These are phyloP conservation scores for Apiotrichum sp. DNA, from an alignment of 1,284 basidiomycete genomes.

Conservation along the genomic window DNA sequence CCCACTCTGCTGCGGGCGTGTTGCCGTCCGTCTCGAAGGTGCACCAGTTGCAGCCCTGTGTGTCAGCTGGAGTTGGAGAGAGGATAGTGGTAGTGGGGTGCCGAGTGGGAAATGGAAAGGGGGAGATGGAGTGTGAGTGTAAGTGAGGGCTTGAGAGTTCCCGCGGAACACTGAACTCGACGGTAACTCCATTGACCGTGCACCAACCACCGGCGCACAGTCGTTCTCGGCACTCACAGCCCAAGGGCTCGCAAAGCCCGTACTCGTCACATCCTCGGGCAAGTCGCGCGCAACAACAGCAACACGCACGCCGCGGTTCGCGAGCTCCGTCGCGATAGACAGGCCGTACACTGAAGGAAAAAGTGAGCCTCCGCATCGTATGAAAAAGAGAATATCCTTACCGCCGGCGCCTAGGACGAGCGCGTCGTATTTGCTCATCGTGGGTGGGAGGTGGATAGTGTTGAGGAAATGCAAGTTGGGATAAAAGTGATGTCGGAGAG, in stretches of 20 bases:
- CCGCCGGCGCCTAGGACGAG: slow-evolving; percentile 43
- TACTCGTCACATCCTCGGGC: slow-evolving; percentile 57
- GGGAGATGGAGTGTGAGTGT: too few species aligned
- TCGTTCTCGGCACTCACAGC: too few species aligned
- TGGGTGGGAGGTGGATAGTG: neutral
- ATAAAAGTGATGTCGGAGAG: too few species aligned
- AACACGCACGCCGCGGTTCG: slow-evolving; percentile 51
- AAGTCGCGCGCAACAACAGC: slow-evolving; percentile 61
- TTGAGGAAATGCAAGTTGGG: neutral
- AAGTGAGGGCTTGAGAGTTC: too few species aligned
- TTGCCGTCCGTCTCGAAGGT: slow-evolving; percentile 49
- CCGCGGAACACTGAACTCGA: too few species aligned
- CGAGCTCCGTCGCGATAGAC: slow-evolving; percentile 47
- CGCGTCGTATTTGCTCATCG: slow-evolving; percentile 22
- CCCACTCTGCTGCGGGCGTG: slow-evolving; percentile 41
- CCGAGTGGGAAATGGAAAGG: too few species aligned
- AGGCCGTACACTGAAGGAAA: slow-evolving; percentile 48
- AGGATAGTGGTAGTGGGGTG: too few species aligned
- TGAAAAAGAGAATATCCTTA: slow-evolving; percentile 9
- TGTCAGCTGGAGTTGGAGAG: too few species aligned
- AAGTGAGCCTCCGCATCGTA: too few species aligned
- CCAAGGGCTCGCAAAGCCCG: slow-evolving; percentile 64
- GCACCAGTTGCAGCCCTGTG: slow-evolving; percentile 62
- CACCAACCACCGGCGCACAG: too few species aligned
- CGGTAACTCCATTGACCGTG: too few species aligned